Conservation (phyloP, 2,329 filamentous ascomycete species). For the Diaporthe longicolla region DNA sequence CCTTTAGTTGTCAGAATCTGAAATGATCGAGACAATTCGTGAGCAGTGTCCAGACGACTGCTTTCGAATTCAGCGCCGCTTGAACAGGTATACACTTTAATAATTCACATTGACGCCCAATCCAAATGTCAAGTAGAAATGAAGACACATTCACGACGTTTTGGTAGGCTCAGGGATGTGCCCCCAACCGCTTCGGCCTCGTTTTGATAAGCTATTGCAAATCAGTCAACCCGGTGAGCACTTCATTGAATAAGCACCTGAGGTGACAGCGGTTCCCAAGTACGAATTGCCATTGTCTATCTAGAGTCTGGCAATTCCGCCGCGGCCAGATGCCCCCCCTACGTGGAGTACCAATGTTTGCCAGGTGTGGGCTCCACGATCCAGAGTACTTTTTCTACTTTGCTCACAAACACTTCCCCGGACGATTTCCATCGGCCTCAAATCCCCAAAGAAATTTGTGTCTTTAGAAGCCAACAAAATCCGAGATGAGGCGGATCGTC, state of each 20-base stretch:
- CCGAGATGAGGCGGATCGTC: not conserved
- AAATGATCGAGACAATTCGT: not conserved
- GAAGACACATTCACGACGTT: too few relatives aligned
- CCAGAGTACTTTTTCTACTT: not conserved
- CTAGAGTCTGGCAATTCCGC: not conserved
- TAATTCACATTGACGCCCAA: not conserved
- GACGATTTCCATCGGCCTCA: not conserved
- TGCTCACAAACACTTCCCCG: not conserved
- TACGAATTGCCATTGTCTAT: not conserved
- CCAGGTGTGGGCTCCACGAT: too few relatives aligned
- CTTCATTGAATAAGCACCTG: not conserved
- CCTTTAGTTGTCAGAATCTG: not conserved
- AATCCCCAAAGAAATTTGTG: not conserved
- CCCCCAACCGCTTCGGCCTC: too few relatives aligned
- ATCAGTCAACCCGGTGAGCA: too few relatives aligned
- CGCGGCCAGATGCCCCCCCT: not conserved
- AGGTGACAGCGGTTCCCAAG: not conserved
- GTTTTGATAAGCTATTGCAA: not conserved
- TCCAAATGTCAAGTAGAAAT: not conserved
- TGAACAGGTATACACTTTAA: not conserved
- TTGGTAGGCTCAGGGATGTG: not conserved
- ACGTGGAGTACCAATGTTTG: not conserved
- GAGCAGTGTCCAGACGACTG: not conserved
- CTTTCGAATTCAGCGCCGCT: not conserved
- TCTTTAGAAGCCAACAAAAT: not conserved